Evolutionary conservation across 2,329 filamentous ascomycete species (phyloP), one percentile per base, ranked within the genome.

Genomic region (Tolypocladium guangdongense): DNA sequence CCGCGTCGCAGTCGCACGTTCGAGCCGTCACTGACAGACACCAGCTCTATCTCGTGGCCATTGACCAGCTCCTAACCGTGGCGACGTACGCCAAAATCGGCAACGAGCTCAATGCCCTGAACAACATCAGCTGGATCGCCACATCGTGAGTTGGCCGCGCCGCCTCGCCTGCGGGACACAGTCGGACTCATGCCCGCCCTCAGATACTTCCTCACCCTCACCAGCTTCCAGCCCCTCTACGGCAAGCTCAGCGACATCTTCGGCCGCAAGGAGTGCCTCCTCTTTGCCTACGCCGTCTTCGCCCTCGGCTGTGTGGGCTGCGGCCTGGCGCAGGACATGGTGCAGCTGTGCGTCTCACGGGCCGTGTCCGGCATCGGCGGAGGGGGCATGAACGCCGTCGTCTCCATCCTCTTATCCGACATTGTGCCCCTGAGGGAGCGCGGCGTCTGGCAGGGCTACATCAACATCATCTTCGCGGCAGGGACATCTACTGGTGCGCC

Each of bases 41-140:
- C 2, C 24, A 45, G 84, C 72, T 90, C 41, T 88, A 88, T 63
- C 74, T 92, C 8, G 78, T 84, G 22, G 85, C 87, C 4, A 77
- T 85, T 50, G 88, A 92, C 63, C 86, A 90, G 66, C 88, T 88
- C 0, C 81, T 91, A 52, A 83, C 88, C 33, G 81, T 91, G 49
- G 82, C 83, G n/a, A 84, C 79, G n/a, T 90, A 90, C 66, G 86
- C 85, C 50, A 82, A 78, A 57, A 91, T 92, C 60, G 87, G 87
- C 12, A 88, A 79, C 54, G 88, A 91, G 57, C 71, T 92, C 32
- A 75, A 87, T 51, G 86, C 87, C 1, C 74, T 92, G 51, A 88
- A 86, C 63, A 81, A 80, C 58, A 89, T 86, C 4, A 86, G 81
- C 51, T 90, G 87, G 87, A 85, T 90, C 55, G 86, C 86, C 32